These are phyloP conservation scores for Helotiales sp. DNA, from an alignment of 2,329 filamentous ascomycete species.

Conservation along the genomic window DNA sequence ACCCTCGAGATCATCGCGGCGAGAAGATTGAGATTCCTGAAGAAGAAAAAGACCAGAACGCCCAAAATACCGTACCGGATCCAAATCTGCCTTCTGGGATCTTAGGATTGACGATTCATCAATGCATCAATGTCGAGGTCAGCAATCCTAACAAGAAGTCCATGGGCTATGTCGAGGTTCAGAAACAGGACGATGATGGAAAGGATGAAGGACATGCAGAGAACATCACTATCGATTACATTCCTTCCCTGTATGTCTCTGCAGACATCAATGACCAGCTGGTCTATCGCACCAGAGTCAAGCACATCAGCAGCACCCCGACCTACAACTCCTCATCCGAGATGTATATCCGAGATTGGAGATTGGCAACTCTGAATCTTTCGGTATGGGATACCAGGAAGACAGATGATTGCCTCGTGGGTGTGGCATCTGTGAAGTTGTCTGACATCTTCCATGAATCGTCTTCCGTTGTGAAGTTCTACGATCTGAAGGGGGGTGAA, in stretches of 20 bases:
- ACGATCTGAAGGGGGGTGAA: slow-evolving; percentile 30
- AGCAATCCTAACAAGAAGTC: slow-evolving; percentile 31
- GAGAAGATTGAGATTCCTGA: slow-evolving; percentile 26
- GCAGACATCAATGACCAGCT: slow-evolving; percentile 32
- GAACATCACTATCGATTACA: slow-evolving; percentile 29
- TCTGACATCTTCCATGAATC: slow-evolving; percentile 31
- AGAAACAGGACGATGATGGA: slow-evolving; percentile 30
- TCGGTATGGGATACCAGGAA: slow-evolving; percentile 32
- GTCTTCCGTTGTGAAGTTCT: slow-evolving; percentile 30
- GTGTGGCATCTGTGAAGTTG: slow-evolving; percentile 27
- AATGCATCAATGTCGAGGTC: slow-evolving; percentile 32
- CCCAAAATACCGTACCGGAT: slow-evolving; percentile 31
- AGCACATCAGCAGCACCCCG: slow-evolving; percentile 26
- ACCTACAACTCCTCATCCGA: slow-evolving; percentile 30
- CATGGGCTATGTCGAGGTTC: slow-evolving; percentile 30
- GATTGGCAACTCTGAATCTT: slow-evolving; percentile 26
- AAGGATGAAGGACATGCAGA: slow-evolving; percentile 26
- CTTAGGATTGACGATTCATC: slow-evolving; percentile 30
- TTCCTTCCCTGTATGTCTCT: slow-evolving; percentile 31
- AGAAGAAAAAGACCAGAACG: slow-evolving; percentile 27
- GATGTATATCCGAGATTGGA: slow-evolving; percentile 31
- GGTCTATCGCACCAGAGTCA: slow-evolving; percentile 28
- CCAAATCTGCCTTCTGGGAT: slow-evolving; percentile 32
- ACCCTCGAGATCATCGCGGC: slow-evolving; percentile 29
- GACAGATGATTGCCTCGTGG: slow-evolving; percentile 29